Conservation (phyloP, 2,329 filamentous ascomycete genomes). For the Chaetomium sp. region DNA sequence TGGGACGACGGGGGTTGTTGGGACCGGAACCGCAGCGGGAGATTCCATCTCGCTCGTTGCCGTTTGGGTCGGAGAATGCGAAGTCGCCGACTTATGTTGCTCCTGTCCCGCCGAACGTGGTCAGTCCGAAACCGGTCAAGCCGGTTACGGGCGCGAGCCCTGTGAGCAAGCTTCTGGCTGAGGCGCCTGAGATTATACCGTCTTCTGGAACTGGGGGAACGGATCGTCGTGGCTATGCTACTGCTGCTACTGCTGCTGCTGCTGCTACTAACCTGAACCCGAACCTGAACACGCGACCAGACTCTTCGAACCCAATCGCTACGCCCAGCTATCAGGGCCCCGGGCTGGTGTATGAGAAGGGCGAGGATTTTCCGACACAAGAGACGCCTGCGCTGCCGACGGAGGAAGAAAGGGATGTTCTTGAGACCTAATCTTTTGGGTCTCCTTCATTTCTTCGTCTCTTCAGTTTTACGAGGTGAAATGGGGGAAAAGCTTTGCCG, state of each 20-base stretch:
- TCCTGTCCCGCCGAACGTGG: constrained; percentile 32
- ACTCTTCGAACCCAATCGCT: constrained; percentile 1
- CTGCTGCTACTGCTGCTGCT: too few relatives aligned
- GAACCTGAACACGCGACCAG: neutral
- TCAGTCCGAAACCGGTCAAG: constrained; percentile 33
- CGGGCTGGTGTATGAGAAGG: constrained; percentile 46
- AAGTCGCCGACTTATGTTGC: constrained; percentile 40
- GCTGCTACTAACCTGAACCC: constrained; percentile 6
- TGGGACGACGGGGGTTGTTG: constrained; percentile 3
- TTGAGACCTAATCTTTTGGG: constrained; percentile 30
- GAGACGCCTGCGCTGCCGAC: constrained; percentile 35
- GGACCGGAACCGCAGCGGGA: constrained; percentile 28
- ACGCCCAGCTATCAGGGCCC: constrained; percentile 46
- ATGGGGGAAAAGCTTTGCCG: too few relatives aligned
- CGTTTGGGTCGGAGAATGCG: constrained; percentile 47
- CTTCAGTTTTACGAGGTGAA: too few relatives aligned
- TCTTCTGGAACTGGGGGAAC: neutral
- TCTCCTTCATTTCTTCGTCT: neutral
- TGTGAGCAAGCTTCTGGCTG: constrained; percentile 24
- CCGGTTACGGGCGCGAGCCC: constrained; percentile 24
- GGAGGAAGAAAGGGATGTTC: constrained; percentile 36
- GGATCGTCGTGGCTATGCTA: too few relatives aligned
- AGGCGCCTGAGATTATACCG: constrained; percentile 15
- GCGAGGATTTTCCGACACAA: constrained; percentile 34
- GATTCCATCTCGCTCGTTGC: constrained; percentile 44